Evolutionary conservation across 257 asterid species (phyloP), one percentile per base, ranked within the genome.

Genomic region (Capsicum pubescens): DNA sequence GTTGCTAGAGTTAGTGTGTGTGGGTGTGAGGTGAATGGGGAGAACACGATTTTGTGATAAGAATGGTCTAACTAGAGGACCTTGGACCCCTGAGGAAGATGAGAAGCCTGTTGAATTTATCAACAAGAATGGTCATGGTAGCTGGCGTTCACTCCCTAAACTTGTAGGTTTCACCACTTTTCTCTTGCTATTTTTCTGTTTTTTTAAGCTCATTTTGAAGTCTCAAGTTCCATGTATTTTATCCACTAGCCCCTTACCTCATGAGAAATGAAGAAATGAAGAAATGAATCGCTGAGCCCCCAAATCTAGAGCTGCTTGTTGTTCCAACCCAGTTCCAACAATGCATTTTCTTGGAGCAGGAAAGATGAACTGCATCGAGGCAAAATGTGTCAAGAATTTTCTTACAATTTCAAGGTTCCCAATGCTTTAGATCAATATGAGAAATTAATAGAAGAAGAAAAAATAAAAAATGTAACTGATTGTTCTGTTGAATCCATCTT

Each of bases 41-140:
- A 94, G 99, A 90, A 89, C 94, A 32, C 98, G 97, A 7, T 95
- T 97, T 61, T 95, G 99, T 92, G 99, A 93, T 13, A 93, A 91
- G 93, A 93, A 91, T 66, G 98, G 95, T 83, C 67, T 96, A 93
- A 96, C 93, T 84, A 96, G 89, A 88, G 98, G 99, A 84, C 97
- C 98, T 7, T 96, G 99, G 99, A 91, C 97, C 12, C 85, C 98
- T 19, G 98, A 95, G 32, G 98, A 95, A 93, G 98, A 95, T 63
- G 96, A 91, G 19, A 95, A 92, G 82, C 87, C 93, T 68, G 80
- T 91, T 54, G 92, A 91, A 4, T 95, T 90, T 71, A 92, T 95
- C 87, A 93, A 90, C 83, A 89, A 90, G 54, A 86, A 93, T 89
- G 99, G 99, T 16, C 94, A 92, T 90, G 97, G 97, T n/a, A 92